phyloP scores from a whole-genome alignment of 805 yeast genomes.

The Lipomyces yamanashiensis region DNA sequence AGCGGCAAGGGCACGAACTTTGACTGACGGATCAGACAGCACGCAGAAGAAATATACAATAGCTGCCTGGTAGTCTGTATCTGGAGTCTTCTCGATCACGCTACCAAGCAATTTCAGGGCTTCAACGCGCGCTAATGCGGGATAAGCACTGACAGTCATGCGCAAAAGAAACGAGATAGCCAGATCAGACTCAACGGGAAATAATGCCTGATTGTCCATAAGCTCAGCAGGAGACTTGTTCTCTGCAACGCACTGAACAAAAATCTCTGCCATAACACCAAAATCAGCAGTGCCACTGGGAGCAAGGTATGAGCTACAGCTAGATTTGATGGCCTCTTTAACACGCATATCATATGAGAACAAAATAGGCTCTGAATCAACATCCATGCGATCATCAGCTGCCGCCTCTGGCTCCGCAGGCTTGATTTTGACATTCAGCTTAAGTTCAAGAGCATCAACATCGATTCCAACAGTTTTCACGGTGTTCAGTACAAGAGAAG shows the following conservation, averaged over 20 bases:
- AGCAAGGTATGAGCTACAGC: slow-evolving; percentile 22
- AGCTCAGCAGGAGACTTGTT: slow-evolving; percentile 19
- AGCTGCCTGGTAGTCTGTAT: slow-evolving; percentile 46
- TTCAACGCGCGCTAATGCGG: slow-evolving; percentile 45
- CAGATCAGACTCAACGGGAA: slow-evolving; percentile 22
- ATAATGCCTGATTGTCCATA: slow-evolving; percentile 17
- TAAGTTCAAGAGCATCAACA: slow-evolving; percentile 35
- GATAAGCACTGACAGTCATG: slow-evolving; percentile 44
- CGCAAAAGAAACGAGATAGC: slow-evolving; percentile 44
- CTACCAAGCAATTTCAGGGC: slow-evolving; percentile 42
- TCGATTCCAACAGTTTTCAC: slow-evolving; percentile 33
- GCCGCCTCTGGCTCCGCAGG: not conserved
- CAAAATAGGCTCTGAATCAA: slow-evolving; percentile 45
- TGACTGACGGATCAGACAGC: slow-evolving; percentile 44
- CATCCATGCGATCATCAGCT: slow-evolving; percentile 33
- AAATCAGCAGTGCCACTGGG: slow-evolving; percentile 29
- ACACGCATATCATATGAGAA: slow-evolving; percentile 33
- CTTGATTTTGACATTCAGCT: slow-evolving; percentile 36
- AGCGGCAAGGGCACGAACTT: slow-evolving; percentile 44
- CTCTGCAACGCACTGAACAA: slow-evolving; percentile 25
- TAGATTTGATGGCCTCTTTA: slow-evolving; percentile 6
- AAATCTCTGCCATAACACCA: slow-evolving; percentile 22
- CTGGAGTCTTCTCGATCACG: slow-evolving; percentile 26
- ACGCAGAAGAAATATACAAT: slow-evolving; percentile 44
- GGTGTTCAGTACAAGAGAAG: slow-evolving; percentile 31